Percentiles rank a stretch among this genome's conserved stretches.
phyloP scores from a whole-genome alignment of 352 stramenopile genomes.

The Saprolegnia diclina region DNA sequence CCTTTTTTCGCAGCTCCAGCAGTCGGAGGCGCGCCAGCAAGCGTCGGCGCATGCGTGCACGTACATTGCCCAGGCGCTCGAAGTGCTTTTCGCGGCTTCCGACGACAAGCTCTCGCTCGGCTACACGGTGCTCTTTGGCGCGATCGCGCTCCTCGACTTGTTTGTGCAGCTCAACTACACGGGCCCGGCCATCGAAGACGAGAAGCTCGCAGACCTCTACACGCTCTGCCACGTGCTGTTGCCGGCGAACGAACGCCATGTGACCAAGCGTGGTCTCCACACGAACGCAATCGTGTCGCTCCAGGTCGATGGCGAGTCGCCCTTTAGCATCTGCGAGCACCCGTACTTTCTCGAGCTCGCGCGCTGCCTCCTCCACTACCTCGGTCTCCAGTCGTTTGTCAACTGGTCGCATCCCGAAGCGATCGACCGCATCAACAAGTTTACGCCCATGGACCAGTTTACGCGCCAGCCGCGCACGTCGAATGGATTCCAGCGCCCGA shows the following conservation, averaged over 20 bases:
- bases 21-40: background rate
- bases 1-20: slow-evolving; percentile 32
- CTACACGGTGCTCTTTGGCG: slow-evolving; percentile 59
- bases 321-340: slow-evolving; percentile 75
- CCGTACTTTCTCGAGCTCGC: slow-evolving; percentile 59
- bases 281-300: slow-evolving; percentile 54
- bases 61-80: slow-evolving; percentile 38
- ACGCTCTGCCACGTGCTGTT: slow-evolving; percentile 36
- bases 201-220: slow-evolving; percentile 44
- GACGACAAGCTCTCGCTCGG: slow-evolving; percentile 36
- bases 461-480: slow-evolving; percentile 4
- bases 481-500: slow-evolving; percentile 1
- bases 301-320: slow-evolving; percentile 71
- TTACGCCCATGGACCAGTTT: slow-evolving; percentile 7
- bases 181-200: slow-evolving; percentile 57
- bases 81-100: slow-evolving; percentile 32
- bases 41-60: slow-evolving; percentile 40
- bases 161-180: slow-evolving; percentile 83
- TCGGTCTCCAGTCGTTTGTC: slow-evolving; percentile 47
- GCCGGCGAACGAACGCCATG: slow-evolving; percentile 28
- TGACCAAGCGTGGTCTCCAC: slow-evolving; percentile 38
- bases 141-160: slow-evolving; percentile 60
- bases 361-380: slow-evolving; percentile 58
- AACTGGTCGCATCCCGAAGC: slow-evolving; percentile 47
- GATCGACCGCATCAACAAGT: slow-evolving; percentile 19